Base-by-base conservation (phyloP, 75 land plant genomes). In the Cupressus sempervirens region DNA sequence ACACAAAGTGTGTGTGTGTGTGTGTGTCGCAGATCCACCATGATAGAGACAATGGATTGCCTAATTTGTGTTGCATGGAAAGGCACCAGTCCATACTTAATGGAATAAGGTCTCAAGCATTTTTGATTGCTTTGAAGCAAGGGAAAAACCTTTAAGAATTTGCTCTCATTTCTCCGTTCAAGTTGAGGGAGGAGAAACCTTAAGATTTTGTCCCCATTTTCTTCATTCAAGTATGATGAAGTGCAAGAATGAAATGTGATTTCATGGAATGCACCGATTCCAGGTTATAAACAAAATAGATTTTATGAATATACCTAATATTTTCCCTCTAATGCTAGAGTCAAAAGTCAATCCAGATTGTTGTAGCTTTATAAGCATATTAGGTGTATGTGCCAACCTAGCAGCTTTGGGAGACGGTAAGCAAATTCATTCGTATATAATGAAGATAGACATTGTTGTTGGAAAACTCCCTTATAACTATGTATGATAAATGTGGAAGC, bases 401-500 rank as follows among this genome's bases (percentile, higher is more conserved):
- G 90, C 89, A 84, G 34, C 68, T 50, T 18, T 89, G 87, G 91
- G 81, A 53, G 86, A 86, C 85, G 95, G 95, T 20, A 86, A 75
- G 77, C 87, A 86, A 45, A 83, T 92, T 35, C 95, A 94, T 43
- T 87, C 88, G 79, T 54, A 89, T 26, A 84, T 82, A 1, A 34
- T 89, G 4, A 91, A 91, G 70, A 13, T 58, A 38, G 92, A 91
- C 74, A 84, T 90, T 46, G 82, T 84, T 23, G 73, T 81, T 93
- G 35, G 82, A 88, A 50, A 94, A 93, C 83, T 83, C 93, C 30
- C 89, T 94, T 73, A 82, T 94, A 50, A 87, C 81, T 41, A 88
- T 94, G 94, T 93, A 94, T 79, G 87, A 89, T 29, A 87, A 83
- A 50, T 81, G 85, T 34, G 92, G 92, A 65, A 86, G 52, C 29